Evolutionary conservation across 257 asterid species (phyloP).

Genomic region (Paraleonurus japonicus): DNA sequence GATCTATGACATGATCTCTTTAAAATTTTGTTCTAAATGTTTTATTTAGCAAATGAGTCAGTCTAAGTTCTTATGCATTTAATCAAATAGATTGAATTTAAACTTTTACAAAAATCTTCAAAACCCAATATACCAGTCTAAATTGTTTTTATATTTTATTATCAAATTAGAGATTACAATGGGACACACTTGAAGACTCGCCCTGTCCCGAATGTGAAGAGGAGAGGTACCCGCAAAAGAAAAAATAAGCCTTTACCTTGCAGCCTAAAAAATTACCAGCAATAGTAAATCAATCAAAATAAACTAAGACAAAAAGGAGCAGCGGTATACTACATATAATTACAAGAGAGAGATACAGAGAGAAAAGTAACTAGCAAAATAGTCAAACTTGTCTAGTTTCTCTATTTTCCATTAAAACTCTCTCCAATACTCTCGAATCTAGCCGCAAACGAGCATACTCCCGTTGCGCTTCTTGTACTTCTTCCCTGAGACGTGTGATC

Average conservation of each 20-base stretch:
- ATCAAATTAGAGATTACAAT: no score
- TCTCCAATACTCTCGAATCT: constrained; percentile 44
- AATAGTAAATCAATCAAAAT: not conserved
- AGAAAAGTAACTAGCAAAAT: not conserved
- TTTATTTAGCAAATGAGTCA: no score
- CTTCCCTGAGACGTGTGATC: constrained; percentile 40
- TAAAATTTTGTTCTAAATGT: no score
- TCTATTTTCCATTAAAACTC: constrained; percentile 32
- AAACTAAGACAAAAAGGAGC: not conserved
- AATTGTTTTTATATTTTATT: no score
- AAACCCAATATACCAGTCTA: no score
- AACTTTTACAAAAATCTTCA: no score
- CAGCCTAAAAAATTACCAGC: not conserved
- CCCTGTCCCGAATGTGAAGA: no score
- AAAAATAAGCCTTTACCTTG: not conserved
- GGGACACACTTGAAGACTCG: no score
- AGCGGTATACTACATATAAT: not conserved
- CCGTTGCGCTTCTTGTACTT: constrained; percentile 37
- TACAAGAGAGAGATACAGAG: not conserved
- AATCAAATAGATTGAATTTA: no score
- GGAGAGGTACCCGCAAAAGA: no score
- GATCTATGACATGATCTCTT: no score
- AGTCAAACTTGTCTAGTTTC: constrained; percentile 17
- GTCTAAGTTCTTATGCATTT: no score
- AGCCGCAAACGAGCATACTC: constrained; percentile 47